A percentile compares a stretch with the other conserved stretches of the same genome.
Conservation (phyloP, 176 grass and related monocot genomes). For the Aegilops umbellulata region DNA sequence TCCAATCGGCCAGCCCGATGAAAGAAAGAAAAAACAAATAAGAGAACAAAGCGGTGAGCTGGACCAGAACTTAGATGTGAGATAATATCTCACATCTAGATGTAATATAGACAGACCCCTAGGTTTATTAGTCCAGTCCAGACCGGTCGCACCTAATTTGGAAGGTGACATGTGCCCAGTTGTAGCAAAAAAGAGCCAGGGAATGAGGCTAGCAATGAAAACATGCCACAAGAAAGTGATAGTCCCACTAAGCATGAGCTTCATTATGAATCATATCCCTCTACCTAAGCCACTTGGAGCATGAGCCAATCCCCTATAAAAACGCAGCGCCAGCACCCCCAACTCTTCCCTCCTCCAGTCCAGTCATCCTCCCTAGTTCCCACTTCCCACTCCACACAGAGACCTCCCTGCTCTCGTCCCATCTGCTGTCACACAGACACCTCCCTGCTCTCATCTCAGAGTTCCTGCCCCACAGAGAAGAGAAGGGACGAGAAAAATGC, state of each 20-base stretch:
- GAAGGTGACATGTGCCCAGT: slow-evolving; percentile 20
- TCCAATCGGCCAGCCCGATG: too few species aligned
- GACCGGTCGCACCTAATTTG: slow-evolving; percentile 9
- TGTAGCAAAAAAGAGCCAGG: neutral
- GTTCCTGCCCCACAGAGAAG: too few species aligned
- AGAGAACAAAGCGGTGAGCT: too few species aligned
- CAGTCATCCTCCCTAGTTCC: neutral
- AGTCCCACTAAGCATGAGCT: neutral
- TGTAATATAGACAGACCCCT: too few species aligned
- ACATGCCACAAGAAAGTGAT: neutral
- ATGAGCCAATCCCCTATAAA: slow-evolving; percentile 22
- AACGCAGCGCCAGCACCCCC: neutral
- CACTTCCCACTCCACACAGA: neutral
- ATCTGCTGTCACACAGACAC: neutral
- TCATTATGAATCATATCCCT: neutral
- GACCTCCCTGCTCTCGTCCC: neutral
- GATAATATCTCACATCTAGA: too few species aligned
- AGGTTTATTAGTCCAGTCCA: too few species aligned
- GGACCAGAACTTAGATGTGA: too few species aligned
- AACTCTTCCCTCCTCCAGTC: neutral
- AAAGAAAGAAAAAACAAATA: too few species aligned
- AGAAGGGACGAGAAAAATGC: neutral
- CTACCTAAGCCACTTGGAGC: neutral
- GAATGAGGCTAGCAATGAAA: neutral
- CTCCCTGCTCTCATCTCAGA: neutral